Percentiles rank a stretch among this genome's conserved stretches.
Evolutionary conservation across 257 asterid species (phyloP).

Genomic region (Striga asiatica): DNA sequence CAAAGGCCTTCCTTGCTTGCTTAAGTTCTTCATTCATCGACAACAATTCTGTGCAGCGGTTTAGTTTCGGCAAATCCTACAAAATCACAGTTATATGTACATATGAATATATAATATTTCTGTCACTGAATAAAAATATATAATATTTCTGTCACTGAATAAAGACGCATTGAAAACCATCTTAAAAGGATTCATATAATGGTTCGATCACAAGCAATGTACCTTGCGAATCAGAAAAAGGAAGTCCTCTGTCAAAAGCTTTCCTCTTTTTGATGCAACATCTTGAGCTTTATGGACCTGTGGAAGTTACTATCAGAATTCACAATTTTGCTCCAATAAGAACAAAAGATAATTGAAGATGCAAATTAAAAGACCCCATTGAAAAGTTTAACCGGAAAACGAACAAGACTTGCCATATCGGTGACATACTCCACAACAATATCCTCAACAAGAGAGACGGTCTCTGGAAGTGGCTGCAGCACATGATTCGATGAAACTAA

Average conservation of each 20-base stretch:
- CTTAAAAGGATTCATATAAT: too few species aligned
- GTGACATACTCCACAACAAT: constrained; percentile 91
- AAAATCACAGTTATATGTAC: not conserved
- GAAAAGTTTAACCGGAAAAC: not conserved
- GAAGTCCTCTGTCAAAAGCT: constrained; percentile 79
- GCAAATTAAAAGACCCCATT: not conserved
- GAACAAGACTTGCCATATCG: constrained; percentile 62
- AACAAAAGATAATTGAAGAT: not conserved
- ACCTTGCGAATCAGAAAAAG: constrained; percentile 80
- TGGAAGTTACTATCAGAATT: not conserved
- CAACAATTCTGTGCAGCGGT: constrained; percentile 70
- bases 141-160: not conserved
- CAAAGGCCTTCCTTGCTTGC: constrained; percentile 81
- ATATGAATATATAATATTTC: not conserved
- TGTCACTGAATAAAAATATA: not conserved
- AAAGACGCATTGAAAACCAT: not conserved
- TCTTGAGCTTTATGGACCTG: constrained; percentile 94
- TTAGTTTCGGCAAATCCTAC: constrained; percentile 74
- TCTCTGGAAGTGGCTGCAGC: constrained; percentile 85
- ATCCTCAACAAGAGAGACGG: constrained; percentile 82
- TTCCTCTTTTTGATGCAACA: constrained; percentile 69
- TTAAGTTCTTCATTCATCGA: constrained; percentile 86
- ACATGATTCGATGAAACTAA: constrained; percentile 11
- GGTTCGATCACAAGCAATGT: not conserved
- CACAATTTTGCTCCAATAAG: not conserved